phyloP scores from a whole-genome alignment of 2,329 filamentous ascomycete species.

The Colletotrichum truncatum region DNA sequence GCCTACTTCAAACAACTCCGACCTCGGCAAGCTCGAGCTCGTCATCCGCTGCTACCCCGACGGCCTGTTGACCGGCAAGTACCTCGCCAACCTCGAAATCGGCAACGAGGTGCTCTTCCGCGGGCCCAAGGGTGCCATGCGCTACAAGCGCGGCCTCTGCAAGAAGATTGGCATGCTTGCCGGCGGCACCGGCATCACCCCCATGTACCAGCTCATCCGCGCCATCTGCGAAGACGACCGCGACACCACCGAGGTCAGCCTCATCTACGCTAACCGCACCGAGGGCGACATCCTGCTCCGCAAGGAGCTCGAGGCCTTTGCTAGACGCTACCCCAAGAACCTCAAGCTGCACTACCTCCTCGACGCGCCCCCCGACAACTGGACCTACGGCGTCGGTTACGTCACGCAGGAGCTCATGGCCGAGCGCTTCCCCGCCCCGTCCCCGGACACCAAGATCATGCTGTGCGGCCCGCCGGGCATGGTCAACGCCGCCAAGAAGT shows the following conservation, averaged over 20 bases:
- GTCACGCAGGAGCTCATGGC: constrained; percentile 60
- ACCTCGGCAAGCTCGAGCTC: constrained; percentile 58
- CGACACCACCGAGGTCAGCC: constrained; percentile 63
- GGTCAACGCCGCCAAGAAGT: constrained; percentile 65
- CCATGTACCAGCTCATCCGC: constrained; percentile 66
- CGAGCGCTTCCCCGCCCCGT: constrained; percentile 56
- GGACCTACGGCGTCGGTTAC: constrained; percentile 58
- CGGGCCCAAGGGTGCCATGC: constrained; percentile 65
- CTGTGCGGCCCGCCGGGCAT: constrained; percentile 70
- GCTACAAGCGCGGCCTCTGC: constrained; percentile 64
- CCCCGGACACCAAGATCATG: constrained; percentile 59
- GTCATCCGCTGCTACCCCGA: too few relatives aligned
- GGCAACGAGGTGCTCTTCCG: constrained; percentile 68
- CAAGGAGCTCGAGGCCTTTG: constrained; percentile 63
- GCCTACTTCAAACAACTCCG: constrained; percentile 59
- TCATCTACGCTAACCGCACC: constrained; percentile 68
- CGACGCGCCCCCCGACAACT: constrained; percentile 53
- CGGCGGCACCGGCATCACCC: constrained; percentile 52
- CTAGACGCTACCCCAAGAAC: constrained; percentile 58
- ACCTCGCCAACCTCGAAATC: constrained; percentile 53
- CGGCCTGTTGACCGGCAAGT: too few relatives aligned
- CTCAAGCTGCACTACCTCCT: constrained; percentile 66
- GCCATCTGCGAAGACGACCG: too few relatives aligned
- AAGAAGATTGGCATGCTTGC: constrained; percentile 65
- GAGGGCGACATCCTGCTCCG: constrained; percentile 69